phyloP scores from a whole-genome alignment of 2,329 filamentous ascomycete species.

The Xylariaceae sp. region DNA sequence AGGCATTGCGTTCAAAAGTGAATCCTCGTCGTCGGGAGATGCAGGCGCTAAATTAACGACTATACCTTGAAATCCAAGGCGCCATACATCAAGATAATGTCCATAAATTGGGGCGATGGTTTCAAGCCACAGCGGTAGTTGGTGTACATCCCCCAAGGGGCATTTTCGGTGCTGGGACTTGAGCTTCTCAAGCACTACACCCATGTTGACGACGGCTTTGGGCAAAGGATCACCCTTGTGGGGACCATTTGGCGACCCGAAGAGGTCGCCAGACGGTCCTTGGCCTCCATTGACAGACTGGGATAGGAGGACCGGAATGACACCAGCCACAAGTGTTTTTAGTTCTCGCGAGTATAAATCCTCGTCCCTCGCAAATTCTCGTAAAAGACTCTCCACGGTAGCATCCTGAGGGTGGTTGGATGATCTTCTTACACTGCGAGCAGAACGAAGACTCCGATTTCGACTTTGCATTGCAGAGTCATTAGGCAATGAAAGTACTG shows the following conservation, averaged over 20 bases:
- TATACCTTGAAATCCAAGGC: conserved; percentile 88
- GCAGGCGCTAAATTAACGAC: conserved; percentile 85
- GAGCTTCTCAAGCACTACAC: conserved; percentile 78
- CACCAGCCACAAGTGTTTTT: conserved; percentile 87
- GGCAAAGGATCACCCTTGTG: conserved; percentile 59
- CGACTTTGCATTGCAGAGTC: conserved; percentile 50
- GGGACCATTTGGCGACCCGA: conserved; percentile 50
- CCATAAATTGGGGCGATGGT: conserved; percentile 72
- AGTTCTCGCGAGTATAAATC: conserved; percentile 83
- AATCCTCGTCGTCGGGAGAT: conserved; percentile 53
- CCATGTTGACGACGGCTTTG: conserved; percentile 91
- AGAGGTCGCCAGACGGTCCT: conserved; percentile 59
- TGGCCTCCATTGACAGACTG: conserved; percentile 71
- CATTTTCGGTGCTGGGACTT: conserved; percentile 75
- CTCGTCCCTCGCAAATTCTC: conserved; percentile 78
- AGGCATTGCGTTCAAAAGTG: conserved; percentile 53
- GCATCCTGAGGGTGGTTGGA: conserved; percentile 61
- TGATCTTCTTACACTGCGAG: conserved; percentile 70
- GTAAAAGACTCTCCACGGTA: conserved; percentile 69
- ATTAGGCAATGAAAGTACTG: conserved; percentile 73
- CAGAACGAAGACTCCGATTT: conserved; percentile 65
- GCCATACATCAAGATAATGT: conserved; percentile 83
- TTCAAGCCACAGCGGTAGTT: conserved; percentile 75
- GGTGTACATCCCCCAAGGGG: conserved; percentile 64
- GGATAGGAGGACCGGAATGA: conserved; percentile 84